Percentiles rank a stretch among this genome's conserved stretches.
Evolutionary conservation across 2,329 filamentous ascomycete species (phyloP).

Genomic region (Alternaria infectoria): DNA sequence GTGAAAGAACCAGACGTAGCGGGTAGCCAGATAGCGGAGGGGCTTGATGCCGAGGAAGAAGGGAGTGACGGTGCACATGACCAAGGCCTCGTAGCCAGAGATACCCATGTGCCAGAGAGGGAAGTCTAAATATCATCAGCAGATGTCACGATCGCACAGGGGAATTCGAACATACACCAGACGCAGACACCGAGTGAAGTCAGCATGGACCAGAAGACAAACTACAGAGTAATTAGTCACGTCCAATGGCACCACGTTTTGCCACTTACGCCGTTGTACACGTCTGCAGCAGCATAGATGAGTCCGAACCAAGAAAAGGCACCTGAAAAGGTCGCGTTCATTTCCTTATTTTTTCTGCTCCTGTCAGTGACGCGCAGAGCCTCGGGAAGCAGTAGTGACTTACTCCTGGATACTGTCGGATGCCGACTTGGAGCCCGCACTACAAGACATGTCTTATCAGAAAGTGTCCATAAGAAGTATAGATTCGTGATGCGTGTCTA

Average conservation of each 20-base stretch:
- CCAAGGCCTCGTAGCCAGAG: slow-evolving; percentile 89
- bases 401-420: slow-evolving; percentile 67
- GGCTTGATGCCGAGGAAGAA: slow-evolving; percentile 75
- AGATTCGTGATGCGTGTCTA: slow-evolving; percentile 52
- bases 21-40: slow-evolving; percentile 70
- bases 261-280: slow-evolving; percentile 82
- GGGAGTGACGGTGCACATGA: slow-evolving; percentile 84
- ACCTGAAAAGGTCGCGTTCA: slow-evolving; percentile 71
- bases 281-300: slow-evolving; percentile 82
- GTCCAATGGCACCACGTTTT: not conserved
- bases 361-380: slow-evolving; percentile 26
- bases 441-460: slow-evolving; percentile 42
- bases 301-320: slow-evolving; percentile 76
- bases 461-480: slow-evolving; percentile 41
- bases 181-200: slow-evolving; percentile 88
- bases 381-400: slow-evolving; percentile 41
- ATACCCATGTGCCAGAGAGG: slow-evolving; percentile 99
- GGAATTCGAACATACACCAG: slow-evolving; percentile 74
- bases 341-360: slow-evolving; percentile 74
- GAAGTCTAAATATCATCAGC: slow-evolving; percentile 68
- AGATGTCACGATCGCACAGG: not conserved
- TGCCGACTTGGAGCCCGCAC: slow-evolving; percentile 56
- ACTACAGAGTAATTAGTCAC: slow-evolving; percentile 58
- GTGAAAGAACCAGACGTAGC: slow-evolving; percentile 74
- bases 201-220: slow-evolving; percentile 93